Evolutionary conservation across 164 flowering plant species (phyloP), one percentile per base, ranked within the genome.

Genomic region (Malania oleifera): DNA sequence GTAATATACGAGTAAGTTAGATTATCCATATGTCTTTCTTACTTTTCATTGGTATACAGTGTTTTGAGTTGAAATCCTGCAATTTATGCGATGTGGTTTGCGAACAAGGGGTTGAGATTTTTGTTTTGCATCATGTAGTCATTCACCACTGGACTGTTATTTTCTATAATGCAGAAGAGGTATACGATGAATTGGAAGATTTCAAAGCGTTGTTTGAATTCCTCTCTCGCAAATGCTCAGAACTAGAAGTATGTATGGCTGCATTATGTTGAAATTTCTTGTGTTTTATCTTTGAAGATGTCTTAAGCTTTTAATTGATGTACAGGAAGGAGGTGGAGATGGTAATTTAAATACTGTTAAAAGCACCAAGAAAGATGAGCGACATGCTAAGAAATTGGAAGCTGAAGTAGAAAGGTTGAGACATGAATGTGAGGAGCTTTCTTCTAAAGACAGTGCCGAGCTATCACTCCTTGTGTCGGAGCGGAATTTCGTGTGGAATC

Each of bases 401-500:
- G 67, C 45, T 18, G 91, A 86, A 73, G 47, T 85, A 10, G 75
- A 61, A 64, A 75, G 67, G 60, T 57, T 89, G 45, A 80, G 70
- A 64, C 67, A 63, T 48, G 82, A 77, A 49, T 63, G 64, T 53
- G 83, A 82, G 59, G 77, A 77, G 65, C 81, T 80, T 57, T 67
- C 66, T 29, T 61, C 65, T n/a, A 76, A 79, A 57, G 80, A 75
- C 44, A 73, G 44, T 29, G 57, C 77, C 48, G 92, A 89, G 70
- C 67, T 83, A 48, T 70, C 91, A 61, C 82, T 86, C 14, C 76
- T 92, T 3, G 43, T 77, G 72, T 56, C 72, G 25, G 99, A 90
- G 70, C 82, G 81, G 67, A 64, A 78, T 43, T 89, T 89, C 67
- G 80, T 79, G 5, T 83, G 96, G 95, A 77, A 87, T 50, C 96